These are phyloP conservation scores for Dactylonectria estremocensis DNA, from an alignment of 2,329 filamentous ascomycete genomes.

Conservation along the genomic window DNA sequence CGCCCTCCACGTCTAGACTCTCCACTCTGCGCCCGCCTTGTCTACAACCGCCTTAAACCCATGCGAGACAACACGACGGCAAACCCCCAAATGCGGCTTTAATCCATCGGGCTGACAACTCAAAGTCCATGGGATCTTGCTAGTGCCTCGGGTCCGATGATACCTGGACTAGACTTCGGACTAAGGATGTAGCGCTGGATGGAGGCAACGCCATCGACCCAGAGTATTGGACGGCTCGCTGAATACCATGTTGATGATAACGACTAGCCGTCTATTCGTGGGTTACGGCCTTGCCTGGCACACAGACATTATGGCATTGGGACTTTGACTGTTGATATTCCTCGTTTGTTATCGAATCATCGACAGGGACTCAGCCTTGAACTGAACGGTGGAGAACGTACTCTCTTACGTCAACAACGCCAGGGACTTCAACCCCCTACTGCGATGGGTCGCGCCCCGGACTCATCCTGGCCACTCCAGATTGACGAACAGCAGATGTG, in stretches of 20 bases:
- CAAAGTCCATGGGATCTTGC: background rate
- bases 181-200: background rate
- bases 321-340: background rate
- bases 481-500: constrained; percentile 24
- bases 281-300: background rate
- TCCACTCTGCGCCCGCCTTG: background rate
- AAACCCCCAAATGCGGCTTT: background rate
- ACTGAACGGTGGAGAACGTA: constrained; percentile 3
- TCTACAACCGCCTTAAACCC: background rate
- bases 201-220: background rate
- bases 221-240: background rate
- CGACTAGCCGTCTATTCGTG: background rate
- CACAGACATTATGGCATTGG: background rate
- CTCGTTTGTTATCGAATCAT: background rate
- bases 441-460: background rate
- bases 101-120: background rate
- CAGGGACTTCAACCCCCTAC: constrained; percentile 4
- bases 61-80: background rate
- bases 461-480: constrained; percentile 19
- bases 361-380: background rate
- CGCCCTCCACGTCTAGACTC: constrained; percentile 4
- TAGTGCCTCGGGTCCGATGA: background rate
- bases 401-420: background rate
- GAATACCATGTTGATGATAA: background rate
- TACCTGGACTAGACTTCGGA: background rate